These are phyloP conservation scores for Flueggea neowawraea DNA, from an alignment of 441 rosid genomes.

Conservation along the genomic window DNA sequence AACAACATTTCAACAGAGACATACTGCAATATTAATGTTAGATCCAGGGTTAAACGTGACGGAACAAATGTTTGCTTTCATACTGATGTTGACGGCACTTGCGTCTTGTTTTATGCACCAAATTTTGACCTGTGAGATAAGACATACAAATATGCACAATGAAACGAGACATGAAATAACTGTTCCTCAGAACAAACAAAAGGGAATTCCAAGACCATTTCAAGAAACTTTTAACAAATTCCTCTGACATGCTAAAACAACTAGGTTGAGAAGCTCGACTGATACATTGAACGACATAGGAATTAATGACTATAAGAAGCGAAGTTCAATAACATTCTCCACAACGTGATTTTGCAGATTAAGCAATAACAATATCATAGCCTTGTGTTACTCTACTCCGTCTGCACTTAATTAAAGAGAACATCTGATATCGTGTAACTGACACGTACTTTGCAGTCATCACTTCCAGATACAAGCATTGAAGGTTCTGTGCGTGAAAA, in stretches of 20 bases:
- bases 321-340: too few species aligned
- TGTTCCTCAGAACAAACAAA: neutral
- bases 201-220: too few species aligned
- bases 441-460: conserved; percentile 70
- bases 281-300: too few species aligned
- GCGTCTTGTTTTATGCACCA: conserved; percentile 99
- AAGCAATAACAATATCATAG: too few species aligned
- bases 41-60: conserved; percentile 99
- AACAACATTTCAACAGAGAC: conserved; percentile 8
- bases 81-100: conserved; percentile 88
- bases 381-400: too few species aligned
- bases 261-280: too few species aligned
- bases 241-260: too few species aligned
- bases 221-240: too few species aligned
- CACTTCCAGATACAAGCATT: conserved; percentile 97
- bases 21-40: conserved; percentile 92
- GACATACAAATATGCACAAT: conserved; percentile 12
- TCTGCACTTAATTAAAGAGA: too few species aligned
- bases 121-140: conserved; percentile 80
- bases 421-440: neutral
- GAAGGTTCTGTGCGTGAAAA: conserved; percentile 92
- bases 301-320: too few species aligned
- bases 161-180: conserved; percentile 4
- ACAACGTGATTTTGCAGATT: too few species aligned
- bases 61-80: conserved; percentile 98